Percentiles rank a stretch among this genome's conserved stretches.
These are phyloP conservation scores for Pharnaceum exiguum DNA, from an alignment of 148 eudicot species.

Conservation along the genomic window DNA sequence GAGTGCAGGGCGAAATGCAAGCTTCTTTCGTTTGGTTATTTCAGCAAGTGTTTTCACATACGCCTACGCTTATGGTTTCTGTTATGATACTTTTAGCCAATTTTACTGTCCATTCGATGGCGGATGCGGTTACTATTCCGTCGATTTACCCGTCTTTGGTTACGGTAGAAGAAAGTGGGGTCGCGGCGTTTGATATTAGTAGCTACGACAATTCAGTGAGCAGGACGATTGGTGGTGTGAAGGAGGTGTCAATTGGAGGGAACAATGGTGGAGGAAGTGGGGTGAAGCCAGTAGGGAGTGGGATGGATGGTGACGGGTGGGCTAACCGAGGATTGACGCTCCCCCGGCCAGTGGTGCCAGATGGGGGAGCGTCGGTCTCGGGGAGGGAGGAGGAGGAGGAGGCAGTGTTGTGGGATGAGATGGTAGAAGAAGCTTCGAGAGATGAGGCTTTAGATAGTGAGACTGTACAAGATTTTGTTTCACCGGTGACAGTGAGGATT, in stretches of 20 bases:
- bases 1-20: constrained; percentile 74
- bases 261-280: constrained; percentile 65
- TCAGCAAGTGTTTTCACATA: constrained; percentile 77
- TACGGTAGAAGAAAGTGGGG: constrained; percentile 7
- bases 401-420: constrained; percentile 42
- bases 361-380: constrained; percentile 20
- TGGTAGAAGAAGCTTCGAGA: constrained; percentile 60
- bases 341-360: constrained; percentile 33
- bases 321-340: constrained; percentile 15
- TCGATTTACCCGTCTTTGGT: constrained; percentile 11
- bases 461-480: constrained; percentile 48
- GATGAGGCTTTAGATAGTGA: constrained; percentile 50
- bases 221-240: constrained; percentile 24
- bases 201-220: constrained; percentile 13
- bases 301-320: constrained; percentile 66
- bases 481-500: constrained; percentile 63
- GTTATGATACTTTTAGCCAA: constrained; percentile 85
- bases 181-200: not conserved
- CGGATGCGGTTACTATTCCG: constrained; percentile 36
- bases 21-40: constrained; percentile 91
- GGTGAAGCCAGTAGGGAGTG: constrained; percentile 38
- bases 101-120: constrained; percentile 73
- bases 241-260: constrained; percentile 53
- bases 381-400: constrained; percentile 42
- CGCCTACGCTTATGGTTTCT: constrained; percentile 78